Evolutionary conservation across 306 rosid genomes (phyloP).

Genomic region (Cicer yamashitae): DNA sequence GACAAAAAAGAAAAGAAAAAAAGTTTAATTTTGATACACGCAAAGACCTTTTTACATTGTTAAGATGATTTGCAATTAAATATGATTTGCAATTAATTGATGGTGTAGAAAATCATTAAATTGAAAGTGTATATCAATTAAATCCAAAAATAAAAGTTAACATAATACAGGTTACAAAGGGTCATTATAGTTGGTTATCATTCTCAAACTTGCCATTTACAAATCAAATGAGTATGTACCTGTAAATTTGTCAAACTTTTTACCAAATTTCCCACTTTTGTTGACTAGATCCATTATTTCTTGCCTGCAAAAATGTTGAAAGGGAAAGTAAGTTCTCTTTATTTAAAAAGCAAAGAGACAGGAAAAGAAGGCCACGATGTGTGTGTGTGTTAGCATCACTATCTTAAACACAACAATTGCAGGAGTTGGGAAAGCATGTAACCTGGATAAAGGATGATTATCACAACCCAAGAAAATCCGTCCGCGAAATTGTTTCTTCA

Average conservation of each 20-base stretch:
- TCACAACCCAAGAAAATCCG: constrained; percentile 88
- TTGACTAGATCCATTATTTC: constrained; percentile 86
- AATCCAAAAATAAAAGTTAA: no score
- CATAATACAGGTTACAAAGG: neutral
- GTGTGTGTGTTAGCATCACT: neutral
- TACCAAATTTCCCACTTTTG: constrained; percentile 79
- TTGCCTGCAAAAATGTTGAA: constrained; percentile 69
- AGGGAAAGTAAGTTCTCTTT: constrained; percentile 29
- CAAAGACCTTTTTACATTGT: no score
- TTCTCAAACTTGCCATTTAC: neutral
- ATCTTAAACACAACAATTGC: no score
- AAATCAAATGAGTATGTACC: constrained; percentile 52
- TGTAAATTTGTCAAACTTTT: constrained; percentile 77
- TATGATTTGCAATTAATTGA: no score
- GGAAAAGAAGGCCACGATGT: neutral
- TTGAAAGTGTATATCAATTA: no score
- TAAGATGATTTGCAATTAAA: no score
- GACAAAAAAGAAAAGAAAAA: neutral
- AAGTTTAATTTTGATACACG: no score
- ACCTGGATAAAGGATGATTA: constrained; percentile 96
- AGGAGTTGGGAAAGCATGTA: neutral
- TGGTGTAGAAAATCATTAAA: no score
- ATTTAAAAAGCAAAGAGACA: neutral
- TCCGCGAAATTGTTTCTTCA: constrained; percentile 70
- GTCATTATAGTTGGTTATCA: neutral